These are phyloP conservation scores for Xylaria polymorpha DNA, from an alignment of 2,329 filamentous ascomycete genomes.

Conservation along the genomic window DNA sequence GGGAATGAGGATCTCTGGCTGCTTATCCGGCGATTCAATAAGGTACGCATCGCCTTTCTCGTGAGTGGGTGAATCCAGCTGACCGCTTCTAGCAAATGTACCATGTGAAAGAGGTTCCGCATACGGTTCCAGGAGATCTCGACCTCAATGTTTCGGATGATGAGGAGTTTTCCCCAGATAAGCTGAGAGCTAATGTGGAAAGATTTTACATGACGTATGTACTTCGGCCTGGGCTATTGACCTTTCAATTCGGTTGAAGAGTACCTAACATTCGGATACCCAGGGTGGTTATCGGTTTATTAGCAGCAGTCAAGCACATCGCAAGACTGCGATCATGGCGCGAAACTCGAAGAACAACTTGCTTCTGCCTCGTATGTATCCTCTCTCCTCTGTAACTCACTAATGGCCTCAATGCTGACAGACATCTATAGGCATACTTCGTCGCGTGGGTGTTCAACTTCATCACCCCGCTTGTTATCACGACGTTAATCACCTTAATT, in stretches of 20 bases:
- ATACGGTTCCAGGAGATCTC: slow-evolving; percentile 72
- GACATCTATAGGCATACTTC: slow-evolving; percentile 55
- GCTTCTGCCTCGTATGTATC: slow-evolving; percentile 67
- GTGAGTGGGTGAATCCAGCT: background rate
- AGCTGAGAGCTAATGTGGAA: slow-evolving; percentile 81
- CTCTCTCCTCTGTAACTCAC: background rate
- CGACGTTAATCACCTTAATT: slow-evolving; percentile 73
- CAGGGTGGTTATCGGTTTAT: slow-evolving; percentile 71
- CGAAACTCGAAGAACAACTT: slow-evolving; percentile 74
- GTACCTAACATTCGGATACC: background rate
- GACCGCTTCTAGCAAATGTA: slow-evolving; percentile 60
- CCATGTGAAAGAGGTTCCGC: slow-evolving; percentile 73
- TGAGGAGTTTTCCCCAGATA: slow-evolving; percentile 87
- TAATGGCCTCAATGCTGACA: background rate
- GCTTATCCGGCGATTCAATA: slow-evolving; percentile 78
- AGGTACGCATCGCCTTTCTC: slow-evolving; percentile 57
- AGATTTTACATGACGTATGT: slow-evolving; percentile 79
- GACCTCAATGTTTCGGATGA: slow-evolving; percentile 85
- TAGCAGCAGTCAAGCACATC: slow-evolving; percentile 78
- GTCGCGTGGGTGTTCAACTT: slow-evolving; percentile 79
- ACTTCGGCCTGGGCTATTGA: background rate
- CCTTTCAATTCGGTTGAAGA: background rate
- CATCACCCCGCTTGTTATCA: slow-evolving; percentile 70
- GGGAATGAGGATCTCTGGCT: slow-evolving; percentile 80
- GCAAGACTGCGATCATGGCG: slow-evolving; percentile 82